A percentile compares a stretch with the other conserved stretches of the same genome.
Evolutionary conservation across 176 grass and related monocot species (phyloP).

Genomic region (Paspalum vaginatum): DNA sequence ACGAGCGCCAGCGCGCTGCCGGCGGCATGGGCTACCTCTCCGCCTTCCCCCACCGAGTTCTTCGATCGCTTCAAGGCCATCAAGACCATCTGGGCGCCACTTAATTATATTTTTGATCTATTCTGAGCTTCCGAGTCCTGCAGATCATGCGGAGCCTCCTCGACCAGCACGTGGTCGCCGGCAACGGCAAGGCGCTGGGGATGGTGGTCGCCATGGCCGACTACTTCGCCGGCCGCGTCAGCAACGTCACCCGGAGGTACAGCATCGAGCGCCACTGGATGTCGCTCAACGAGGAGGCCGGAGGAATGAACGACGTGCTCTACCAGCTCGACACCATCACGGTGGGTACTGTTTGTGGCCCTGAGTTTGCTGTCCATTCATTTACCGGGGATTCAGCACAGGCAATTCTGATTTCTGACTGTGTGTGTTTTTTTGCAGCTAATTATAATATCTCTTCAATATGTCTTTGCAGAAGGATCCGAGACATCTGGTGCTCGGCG

Average conservation of each 20-base stretch:
- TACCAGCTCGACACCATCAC: constrained; percentile 88
- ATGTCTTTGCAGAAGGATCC: constrained; percentile 61
- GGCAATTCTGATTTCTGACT: background rate
- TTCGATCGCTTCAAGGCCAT: constrained; percentile 95
- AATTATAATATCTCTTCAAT: background rate
- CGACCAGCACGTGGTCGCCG: constrained; percentile 71
- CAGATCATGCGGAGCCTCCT: constrained; percentile 96
- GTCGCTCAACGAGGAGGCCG: constrained; percentile 96
- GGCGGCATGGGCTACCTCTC: constrained; percentile 84
- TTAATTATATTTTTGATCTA: constrained; percentile 85
- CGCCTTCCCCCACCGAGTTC: constrained; percentile 90
- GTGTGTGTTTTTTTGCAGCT: background rate
- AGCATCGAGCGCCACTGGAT: constrained; percentile 87
- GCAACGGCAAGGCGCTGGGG: constrained; percentile 59
- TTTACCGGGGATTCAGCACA: no score
- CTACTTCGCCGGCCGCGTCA: constrained; percentile 78
- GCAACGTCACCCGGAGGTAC: constrained; percentile 64
- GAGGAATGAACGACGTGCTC: constrained; percentile 98
- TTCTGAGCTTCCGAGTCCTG: background rate
- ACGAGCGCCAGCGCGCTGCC: constrained; percentile 64
- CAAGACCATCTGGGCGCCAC: constrained; percentile 82
- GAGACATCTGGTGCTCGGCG: constrained; percentile 75
- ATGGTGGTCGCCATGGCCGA: constrained; percentile 85
- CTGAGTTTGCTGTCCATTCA: background rate
- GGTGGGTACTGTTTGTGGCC: constrained; percentile 43